Evolutionary conservation across 2,329 filamentous ascomycete species (phyloP), one percentile per base, ranked within the genome.

Genomic region (Chaetomium globosum): DNA sequence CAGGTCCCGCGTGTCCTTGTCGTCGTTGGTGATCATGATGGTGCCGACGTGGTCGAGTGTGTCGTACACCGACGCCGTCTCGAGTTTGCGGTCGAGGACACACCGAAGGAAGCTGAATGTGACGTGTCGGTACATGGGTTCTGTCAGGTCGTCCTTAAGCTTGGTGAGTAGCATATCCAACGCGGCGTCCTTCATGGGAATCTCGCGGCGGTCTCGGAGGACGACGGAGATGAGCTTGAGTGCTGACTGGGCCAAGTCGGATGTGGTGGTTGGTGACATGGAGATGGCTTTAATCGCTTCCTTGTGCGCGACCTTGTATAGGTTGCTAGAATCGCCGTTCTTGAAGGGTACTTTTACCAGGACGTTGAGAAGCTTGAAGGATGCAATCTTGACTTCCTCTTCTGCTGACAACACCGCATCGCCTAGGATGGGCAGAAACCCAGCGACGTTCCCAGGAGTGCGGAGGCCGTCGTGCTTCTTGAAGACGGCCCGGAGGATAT

Each of bases 1-100:
- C 46, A 96, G 82, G 75, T 97, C 92, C 60, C 95, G 87, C 2
- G 94, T 94, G 69, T 90, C 88, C 71, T 90, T 90, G 71, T 96
- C 93, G 68, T 97, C 92, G 74, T 98, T 98, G 53, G 91, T 97
- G 64, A 99, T 90, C 93, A 98, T 98, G 75, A 97, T 90, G 3
- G 86, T 89, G 55, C 92, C 92, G 33, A 96, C 89, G 72, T 93
- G 89, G 75, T 99, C 95, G 68, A 97, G 85, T 9, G 90, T 89
- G 74, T 98, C 94, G 74, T 99, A 99, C 33, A 99, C 88, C 51
- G 90, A 85, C 0, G 93, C 89, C 8, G 96, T 93, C 72, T 97
- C 85, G 52, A 98, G 83, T 74, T 90, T 94, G 21, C 93, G 87
- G 61, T 91, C 89, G 74, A 99, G 85, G 30, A 98, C 88, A 0